Percentiles rank a stretch among this genome's conserved stretches.
phyloP scores from a whole-genome alignment of 768 basidiomycete genomes.

The Leccinum boreale region DNA sequence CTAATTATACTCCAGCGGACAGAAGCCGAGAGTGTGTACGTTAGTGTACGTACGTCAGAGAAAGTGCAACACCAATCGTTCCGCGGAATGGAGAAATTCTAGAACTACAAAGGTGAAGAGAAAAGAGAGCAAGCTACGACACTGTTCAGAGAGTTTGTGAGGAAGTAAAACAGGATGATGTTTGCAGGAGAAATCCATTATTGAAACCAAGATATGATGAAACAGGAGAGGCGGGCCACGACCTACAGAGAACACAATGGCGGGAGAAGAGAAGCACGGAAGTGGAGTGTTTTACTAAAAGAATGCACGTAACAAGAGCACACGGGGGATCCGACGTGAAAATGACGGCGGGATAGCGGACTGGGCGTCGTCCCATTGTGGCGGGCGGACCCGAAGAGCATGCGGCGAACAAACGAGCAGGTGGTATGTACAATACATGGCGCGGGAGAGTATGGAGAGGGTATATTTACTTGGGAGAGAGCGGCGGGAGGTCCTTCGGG shows the following conservation, averaged over 20 bases:
- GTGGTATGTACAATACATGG: conserved; percentile 2
- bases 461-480: neutral
- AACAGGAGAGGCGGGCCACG: neutral
- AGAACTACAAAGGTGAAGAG: neutral
- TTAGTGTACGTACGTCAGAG: neutral
- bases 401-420: neutral
- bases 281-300: neutral
- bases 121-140: neutral
- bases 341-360: neutral
- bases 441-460: neutral
- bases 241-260: neutral
- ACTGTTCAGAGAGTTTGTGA: neutral
- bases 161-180: neutral
- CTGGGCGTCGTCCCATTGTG: neutral
- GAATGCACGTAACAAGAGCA: neutral
- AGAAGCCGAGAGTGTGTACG: neutral
- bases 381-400: neutral
- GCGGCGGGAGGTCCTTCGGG: neutral
- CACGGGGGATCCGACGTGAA: neutral
- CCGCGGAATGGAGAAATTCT: neutral
- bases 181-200: neutral
- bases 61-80: neutral
- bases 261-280: neutral
- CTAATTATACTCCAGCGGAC: neutral
- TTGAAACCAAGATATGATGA: neutral